Conservation (phyloP, 129 eudicot genomes). For the Flaveria linearis region DNA sequence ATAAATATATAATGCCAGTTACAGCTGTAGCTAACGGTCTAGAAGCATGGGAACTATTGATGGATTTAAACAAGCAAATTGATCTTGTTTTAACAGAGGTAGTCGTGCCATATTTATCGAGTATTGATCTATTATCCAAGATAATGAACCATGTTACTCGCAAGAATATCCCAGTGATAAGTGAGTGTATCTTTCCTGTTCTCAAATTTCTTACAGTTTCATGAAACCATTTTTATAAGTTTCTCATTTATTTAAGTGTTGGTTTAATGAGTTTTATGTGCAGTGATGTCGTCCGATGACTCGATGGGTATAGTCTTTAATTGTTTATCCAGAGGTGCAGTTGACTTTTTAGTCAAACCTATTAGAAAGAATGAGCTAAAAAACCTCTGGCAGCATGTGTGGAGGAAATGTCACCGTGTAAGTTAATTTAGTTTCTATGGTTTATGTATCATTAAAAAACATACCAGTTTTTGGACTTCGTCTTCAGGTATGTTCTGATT, state of each 20-base stretch:
- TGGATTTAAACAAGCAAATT: constrained; percentile 51
- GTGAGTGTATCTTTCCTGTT: constrained; percentile 45
- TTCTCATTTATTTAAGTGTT: constrained; percentile 7
- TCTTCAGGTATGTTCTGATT: constrained; percentile 48
- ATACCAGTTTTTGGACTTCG: constrained; percentile 42
- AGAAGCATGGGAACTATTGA: constrained; percentile 86
- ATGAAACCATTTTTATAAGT: not conserved
- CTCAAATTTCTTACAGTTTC: not conserved
- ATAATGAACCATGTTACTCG: constrained; percentile 69
- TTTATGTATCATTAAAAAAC: constrained; percentile 37
- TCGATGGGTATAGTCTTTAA: constrained; percentile 77
- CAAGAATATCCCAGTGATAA: constrained; percentile 83
- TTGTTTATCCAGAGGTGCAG: constrained; percentile 89
- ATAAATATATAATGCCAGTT: constrained; percentile 43
- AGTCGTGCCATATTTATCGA: constrained; percentile 77
- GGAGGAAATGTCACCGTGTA: constrained; percentile 93
- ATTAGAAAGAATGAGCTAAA: constrained; percentile 82
- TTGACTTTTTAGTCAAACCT: constrained; percentile 89
- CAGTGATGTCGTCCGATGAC: constrained; percentile 94
- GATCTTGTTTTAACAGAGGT: constrained; percentile 88
- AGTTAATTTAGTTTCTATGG: constrained; percentile 44
- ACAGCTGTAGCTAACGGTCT: constrained; percentile 77
- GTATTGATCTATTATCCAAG: constrained; percentile 74
- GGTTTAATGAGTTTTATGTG: constrained; percentile 32
- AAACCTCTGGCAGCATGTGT: constrained; percentile 97